A percentile compares a stretch with the other conserved stretches of the same genome.
Evolutionary conservation across 306 rosid genomes (phyloP).

Genomic region (Castanea mollissima): DNA sequence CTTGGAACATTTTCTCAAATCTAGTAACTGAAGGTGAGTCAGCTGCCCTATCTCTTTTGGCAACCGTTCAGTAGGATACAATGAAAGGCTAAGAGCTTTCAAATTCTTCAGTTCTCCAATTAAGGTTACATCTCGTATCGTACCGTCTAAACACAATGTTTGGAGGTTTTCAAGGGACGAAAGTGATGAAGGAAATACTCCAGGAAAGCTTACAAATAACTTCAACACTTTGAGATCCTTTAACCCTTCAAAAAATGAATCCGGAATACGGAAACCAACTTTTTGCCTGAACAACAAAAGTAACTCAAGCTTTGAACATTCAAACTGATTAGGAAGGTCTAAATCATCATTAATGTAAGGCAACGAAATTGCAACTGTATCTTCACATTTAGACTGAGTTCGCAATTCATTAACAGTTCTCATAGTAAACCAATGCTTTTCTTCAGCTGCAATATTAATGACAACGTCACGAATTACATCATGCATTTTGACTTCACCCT

Average conservation of each 20-base stretch:
- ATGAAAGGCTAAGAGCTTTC: not conserved
- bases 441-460: not conserved
- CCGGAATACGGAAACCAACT: not conserved
- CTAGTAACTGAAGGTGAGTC: not conserved
- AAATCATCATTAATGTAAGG: too few species aligned
- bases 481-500: not conserved
- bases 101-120: not conserved
- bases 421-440: not conserved
- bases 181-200: not conserved
- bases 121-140: not conserved
- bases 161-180: not conserved
- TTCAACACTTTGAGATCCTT: not conserved
- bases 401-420: not conserved
- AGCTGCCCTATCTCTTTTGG: not conserved
- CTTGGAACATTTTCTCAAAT: accelerated
- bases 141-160: not conserved
- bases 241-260: not conserved
- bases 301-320: not conserved
- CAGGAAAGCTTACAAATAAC: accelerated
- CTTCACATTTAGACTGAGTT: not conserved
- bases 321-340: not conserved
- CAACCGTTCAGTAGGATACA: not conserved
- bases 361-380: not conserved
- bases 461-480: not conserved
- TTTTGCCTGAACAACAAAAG: not conserved